Base-by-base conservation (phyloP, 2,329 filamentous ascomycete species). In the Aureobasidium subglaciale region DNA sequence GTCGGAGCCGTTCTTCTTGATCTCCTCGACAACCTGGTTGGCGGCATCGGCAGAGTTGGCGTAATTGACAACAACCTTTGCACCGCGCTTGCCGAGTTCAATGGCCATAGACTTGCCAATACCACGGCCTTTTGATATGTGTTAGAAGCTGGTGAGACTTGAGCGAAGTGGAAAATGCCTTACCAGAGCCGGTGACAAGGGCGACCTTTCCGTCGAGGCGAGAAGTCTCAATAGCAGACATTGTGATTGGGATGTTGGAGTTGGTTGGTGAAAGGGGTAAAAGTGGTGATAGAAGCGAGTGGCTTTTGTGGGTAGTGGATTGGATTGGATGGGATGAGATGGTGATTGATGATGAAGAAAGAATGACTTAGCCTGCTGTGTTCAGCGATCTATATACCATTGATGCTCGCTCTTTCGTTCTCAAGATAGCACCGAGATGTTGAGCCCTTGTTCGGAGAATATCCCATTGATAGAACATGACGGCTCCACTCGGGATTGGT, bases 1-100 rank as follows among this genome's bases (percentile, higher is more conserved):
- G 60, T 85, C 81, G 49, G 78, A 77, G 55, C 84, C 84, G 56
- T 75, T 70, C 63, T 78, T 77, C 75, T 86, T 81, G 75, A 89
- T 87, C 67, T 79, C 72, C 53, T 79, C 71, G 58, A 88, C 85
- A 56, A 87, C 78, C 65, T 83, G 77, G 61, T 87, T 78, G 54
- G 86, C 86, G 18, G 83, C 79, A 50, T 80, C 76, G 58, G 76
- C 71, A 66, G 80, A 82, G 74, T 86, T 84, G 69, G 83, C 81
- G 71, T 85, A 85, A 78, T 84, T 85, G 67, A 85, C 79, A 58
- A 82, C 78, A 52, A 85, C 81, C 69, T 83, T 83, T 63, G 83
- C 84, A 52, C 84, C 84, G 58, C 82, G 81, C 59, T 78, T 75
- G 58, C 79, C 84, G 56, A 87, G 80, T 71, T 86, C 82, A 54